phyloP scores from a whole-genome alignment of 2,329 filamentous ascomycete species.

The Tolypocladium inflatum region DNA sequence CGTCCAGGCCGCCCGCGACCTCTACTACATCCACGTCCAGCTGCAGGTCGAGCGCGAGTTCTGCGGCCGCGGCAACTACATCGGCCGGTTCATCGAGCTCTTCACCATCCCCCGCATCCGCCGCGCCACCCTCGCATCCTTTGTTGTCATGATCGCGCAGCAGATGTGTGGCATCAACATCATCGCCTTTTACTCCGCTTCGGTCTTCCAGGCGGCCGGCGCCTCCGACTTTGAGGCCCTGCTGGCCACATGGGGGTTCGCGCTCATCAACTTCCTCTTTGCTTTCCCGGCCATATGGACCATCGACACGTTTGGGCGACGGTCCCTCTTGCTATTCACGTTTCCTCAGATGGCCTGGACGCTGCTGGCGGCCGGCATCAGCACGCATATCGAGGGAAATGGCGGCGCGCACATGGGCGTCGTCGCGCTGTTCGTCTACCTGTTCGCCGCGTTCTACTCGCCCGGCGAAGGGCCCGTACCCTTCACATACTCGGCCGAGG shows the following conservation, averaged over 20 bases:
- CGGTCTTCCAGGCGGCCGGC: constrained; percentile 49
- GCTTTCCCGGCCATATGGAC: constrained; percentile 50
- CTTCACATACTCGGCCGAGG: constrained; percentile 59
- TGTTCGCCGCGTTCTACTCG: constrained; percentile 42
- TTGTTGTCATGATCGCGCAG: constrained; percentile 71
- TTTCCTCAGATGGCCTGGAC: constrained; percentile 34
- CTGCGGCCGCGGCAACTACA: constrained; percentile 42
- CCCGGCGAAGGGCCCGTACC: constrained; percentile 56
- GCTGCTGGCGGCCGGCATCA: constrained; percentile 32
- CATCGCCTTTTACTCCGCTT: constrained; percentile 66
- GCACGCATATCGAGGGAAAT: constrained; percentile 37
- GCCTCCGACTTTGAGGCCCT: constrained; percentile 45
- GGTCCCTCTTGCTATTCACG: constrained; percentile 35
- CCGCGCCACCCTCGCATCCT: constrained; percentile 66
- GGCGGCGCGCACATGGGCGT: constrained; percentile 28
- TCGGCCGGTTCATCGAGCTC: constrained; percentile 53
- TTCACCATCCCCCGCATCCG: constrained; percentile 62
- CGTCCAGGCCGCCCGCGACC: constrained; percentile 49
- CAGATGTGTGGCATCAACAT: constrained; percentile 66
- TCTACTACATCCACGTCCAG: constrained; percentile 57
- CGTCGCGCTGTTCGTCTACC: constrained; percentile 46
- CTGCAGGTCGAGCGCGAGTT: constrained; percentile 49
- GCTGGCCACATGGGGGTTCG: constrained; percentile 49
- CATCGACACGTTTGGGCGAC: constrained; percentile 47
- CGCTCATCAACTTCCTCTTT: constrained; percentile 48